phyloP scores from a whole-genome alignment of 2,329 filamentous ascomycete genomes.

The Nigrospora osmanthi region DNA sequence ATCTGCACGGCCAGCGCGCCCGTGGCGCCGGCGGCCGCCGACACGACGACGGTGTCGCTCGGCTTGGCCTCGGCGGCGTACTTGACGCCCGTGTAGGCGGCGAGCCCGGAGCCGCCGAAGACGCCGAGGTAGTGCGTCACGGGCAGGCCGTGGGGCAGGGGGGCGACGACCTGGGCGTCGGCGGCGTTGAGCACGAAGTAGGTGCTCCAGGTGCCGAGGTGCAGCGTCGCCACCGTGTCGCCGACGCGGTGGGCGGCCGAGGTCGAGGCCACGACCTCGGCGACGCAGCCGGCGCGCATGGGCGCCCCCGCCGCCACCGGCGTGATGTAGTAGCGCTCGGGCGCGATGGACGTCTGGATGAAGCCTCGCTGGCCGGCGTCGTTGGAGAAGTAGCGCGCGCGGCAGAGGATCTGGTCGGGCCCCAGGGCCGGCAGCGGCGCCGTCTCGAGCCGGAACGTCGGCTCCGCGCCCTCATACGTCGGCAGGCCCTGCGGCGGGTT shows the following conservation, averaged over 20 bases:
- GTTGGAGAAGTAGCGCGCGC: slow-evolving; percentile 19
- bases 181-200: slow-evolving; percentile 13
- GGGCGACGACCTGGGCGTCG: slow-evolving; percentile 9
- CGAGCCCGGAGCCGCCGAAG: slow-evolving; percentile 25
- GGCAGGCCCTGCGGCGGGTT: slow-evolving; percentile 15
- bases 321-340: slow-evolving; percentile 18
- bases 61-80: slow-evolving; percentile 19
- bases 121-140: slow-evolving; percentile 19
- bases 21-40: slow-evolving; percentile 35
- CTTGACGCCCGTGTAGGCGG: slow-evolving; percentile 35
- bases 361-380: slow-evolving; percentile 20
- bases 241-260: slow-evolving; percentile 11
- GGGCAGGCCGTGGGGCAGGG: slow-evolving; percentile 12
- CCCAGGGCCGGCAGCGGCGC: slow-evolving; percentile 12
- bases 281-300: slow-evolving; percentile 19
- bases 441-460: slow-evolving; percentile 18
- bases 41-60: slow-evolving; percentile 7
- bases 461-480: slow-evolving; percentile 15
- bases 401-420: slow-evolving; percentile 15
- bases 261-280: slow-evolving; percentile 17
- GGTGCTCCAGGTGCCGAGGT: slow-evolving; percentile 18
- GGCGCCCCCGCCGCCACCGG: slow-evolving; percentile 14
- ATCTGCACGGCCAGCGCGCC: slow-evolving; percentile 40
- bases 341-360: slow-evolving; percentile 15
- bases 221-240: slow-evolving; percentile 15